Evolutionary conservation across 306 rosid genomes (phyloP).

Genomic region (Mimosa pudica): DNA sequence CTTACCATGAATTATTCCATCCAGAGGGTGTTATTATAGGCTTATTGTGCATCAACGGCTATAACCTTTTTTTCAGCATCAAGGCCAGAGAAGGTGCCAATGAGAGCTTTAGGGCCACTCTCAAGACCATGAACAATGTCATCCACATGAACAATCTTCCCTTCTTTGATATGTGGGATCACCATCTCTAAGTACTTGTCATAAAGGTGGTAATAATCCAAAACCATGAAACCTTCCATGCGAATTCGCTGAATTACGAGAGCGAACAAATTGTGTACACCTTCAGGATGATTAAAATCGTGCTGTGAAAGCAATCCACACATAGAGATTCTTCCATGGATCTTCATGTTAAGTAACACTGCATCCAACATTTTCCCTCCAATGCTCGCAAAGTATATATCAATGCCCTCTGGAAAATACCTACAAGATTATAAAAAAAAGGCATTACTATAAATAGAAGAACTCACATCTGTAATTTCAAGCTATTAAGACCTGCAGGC

Average conservation of each 20-base stretch:
- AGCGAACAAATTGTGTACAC: slow-evolving; percentile 39
- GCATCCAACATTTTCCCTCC: slow-evolving; percentile 64
- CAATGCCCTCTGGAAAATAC: slow-evolving; percentile 55
- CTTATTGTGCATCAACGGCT: not conserved
- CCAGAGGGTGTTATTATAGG: not conserved
- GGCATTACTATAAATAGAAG: no score
- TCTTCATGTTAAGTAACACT: slow-evolving; percentile 51
- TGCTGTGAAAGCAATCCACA: slow-evolving; percentile 58
- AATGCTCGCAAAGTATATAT: slow-evolving; percentile 63
- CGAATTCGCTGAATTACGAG: slow-evolving; percentile 42
- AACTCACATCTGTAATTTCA: no score
- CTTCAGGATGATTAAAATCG: slow-evolving; percentile 39
- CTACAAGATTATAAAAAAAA: slow-evolving; percentile 20
- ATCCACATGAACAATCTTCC: slow-evolving; percentile 41
- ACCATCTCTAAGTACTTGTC: slow-evolving; percentile 49
- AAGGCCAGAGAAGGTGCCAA: slow-evolving; percentile 47
- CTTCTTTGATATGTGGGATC: slow-evolving; percentile 41
- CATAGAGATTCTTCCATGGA: slow-evolving; percentile 49
- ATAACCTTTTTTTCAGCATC: slow-evolving; percentile 46
- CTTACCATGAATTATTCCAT: no score
- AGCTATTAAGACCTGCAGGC: no score
- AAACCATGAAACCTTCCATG: slow-evolving; percentile 51
- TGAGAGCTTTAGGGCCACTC: slow-evolving; percentile 51
- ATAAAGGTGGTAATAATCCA: slow-evolving; percentile 43
- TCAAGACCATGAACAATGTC: slow-evolving; percentile 47